Evolutionary conservation across 306 rosid genomes (phyloP).

Genomic region (Coriaria nepalensis): DNA sequence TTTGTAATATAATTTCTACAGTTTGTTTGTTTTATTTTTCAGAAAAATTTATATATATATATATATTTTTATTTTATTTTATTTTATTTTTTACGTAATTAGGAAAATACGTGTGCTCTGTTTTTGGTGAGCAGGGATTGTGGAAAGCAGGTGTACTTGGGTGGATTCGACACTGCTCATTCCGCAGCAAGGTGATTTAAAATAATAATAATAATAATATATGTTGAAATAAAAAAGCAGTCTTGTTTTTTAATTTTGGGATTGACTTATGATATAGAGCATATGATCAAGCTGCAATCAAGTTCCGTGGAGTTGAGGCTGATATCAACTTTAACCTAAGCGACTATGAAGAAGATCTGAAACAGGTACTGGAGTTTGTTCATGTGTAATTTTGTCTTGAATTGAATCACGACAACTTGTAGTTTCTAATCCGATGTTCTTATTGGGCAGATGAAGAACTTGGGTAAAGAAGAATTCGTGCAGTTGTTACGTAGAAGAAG

Average conservation of each 20-base stretch:
- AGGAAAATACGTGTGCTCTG: neutral
- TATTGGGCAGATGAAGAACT: conserved; percentile 16
- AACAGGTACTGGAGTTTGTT: conserved; percentile 16
- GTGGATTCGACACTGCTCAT: conserved; percentile 53
- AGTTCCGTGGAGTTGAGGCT: conserved; percentile 45
- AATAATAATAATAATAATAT: no score
- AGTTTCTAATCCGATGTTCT: neutral
- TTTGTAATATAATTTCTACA: neutral
- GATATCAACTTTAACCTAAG: conserved; percentile 32
- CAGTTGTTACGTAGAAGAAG: conserved; percentile 32
- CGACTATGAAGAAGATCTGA: conserved; percentile 41
- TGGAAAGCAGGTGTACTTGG: conserved; percentile 51
- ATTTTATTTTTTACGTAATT: neutral
- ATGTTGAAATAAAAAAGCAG: neutral
- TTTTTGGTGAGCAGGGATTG: conserved; percentile 28
- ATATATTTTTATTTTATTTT: neutral
- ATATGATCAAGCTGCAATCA: conserved; percentile 48
- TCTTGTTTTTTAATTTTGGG: neutral
- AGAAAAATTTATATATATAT: neutral
- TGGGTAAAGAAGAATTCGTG: conserved; percentile 35
- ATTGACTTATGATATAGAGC: conserved; percentile 19
- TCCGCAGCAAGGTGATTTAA: conserved; percentile 49
- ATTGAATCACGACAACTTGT: no score
- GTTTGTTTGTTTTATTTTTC: no score
- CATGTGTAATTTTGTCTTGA: neutral